Conservation (phyloP, 768 basidiomycete species). For the Vararia minispora region DNA sequence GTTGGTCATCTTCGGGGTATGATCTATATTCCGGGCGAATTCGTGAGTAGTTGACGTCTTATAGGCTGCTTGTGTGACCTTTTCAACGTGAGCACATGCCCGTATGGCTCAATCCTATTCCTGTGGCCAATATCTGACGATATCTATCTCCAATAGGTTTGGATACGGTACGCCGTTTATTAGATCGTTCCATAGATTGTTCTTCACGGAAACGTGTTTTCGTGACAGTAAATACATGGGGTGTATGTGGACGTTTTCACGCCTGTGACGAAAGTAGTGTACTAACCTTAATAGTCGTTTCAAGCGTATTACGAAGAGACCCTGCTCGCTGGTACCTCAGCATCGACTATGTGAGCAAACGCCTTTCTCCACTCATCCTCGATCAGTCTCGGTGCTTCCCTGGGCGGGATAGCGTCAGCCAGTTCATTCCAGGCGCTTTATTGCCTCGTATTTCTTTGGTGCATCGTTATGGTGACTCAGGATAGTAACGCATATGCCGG, state of each 20-base stretch:
- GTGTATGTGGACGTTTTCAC: constrained; percentile 32
- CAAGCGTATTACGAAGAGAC: constrained; percentile 59
- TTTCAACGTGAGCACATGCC: constrained; percentile 28
- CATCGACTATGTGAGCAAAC: constrained; percentile 51
- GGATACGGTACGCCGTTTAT: too few species aligned
- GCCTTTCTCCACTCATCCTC: too few species aligned
- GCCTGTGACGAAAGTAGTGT: neutral
- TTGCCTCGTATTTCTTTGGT: too few species aligned
- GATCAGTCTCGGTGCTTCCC: too few species aligned
- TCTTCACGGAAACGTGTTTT: too few species aligned
- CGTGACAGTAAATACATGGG: constrained; percentile 72
- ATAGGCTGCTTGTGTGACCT: constrained; percentile 24
- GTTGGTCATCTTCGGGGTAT: constrained; percentile 30
- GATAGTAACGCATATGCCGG: too few species aligned
- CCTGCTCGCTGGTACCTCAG: constrained; percentile 33
- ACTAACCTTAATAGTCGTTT: constrained; percentile 37
- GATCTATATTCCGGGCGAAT: constrained; percentile 5
- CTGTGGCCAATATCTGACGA: neutral
- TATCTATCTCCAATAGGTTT: constrained; percentile 26
- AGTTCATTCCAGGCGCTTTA: too few species aligned
- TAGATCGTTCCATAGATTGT: too few species aligned
- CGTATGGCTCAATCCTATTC: neutral
- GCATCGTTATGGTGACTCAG: too few species aligned
- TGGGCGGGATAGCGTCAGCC: too few species aligned
- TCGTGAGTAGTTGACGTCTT: neutral